Percentiles rank a stretch among this genome's conserved stretches.
These are phyloP conservation scores for Nitzschia sp. DNA, from an alignment of 108 stramenopile genomes.

Conservation along the genomic window DNA sequence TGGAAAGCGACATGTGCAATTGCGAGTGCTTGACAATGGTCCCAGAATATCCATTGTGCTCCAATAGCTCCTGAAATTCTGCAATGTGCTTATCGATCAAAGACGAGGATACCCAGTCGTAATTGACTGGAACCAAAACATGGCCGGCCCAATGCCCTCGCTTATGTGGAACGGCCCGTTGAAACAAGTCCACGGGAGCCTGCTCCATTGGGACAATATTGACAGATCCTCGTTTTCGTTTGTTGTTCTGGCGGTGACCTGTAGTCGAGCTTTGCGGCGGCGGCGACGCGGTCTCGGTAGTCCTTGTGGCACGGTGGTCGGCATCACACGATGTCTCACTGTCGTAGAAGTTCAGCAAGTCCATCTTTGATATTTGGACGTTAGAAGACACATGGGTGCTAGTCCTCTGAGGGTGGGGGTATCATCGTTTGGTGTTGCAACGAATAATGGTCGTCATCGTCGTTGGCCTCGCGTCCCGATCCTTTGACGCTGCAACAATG, in stretches of 20 bases:
- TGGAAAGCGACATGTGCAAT: slow-evolving; percentile 46
- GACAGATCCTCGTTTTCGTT: slow-evolving; percentile 9
- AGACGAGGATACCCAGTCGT: background rate
- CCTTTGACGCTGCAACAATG: too few relatives aligned
- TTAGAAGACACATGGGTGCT: too few relatives aligned
- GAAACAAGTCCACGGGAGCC: slow-evolving; percentile 13
- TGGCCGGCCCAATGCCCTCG: slow-evolving; percentile 56
- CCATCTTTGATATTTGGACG: too few relatives aligned
- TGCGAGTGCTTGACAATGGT: slow-evolving; percentile 28
- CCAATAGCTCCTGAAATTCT: slow-evolving; percentile 15
- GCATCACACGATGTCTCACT: too few relatives aligned
- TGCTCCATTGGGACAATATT: slow-evolving; percentile 19
- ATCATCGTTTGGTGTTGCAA: too few relatives aligned
- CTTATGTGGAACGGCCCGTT: slow-evolving; percentile 37
- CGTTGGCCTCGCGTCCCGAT: too few relatives aligned
- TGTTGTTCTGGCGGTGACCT: background rate
- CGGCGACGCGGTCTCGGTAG: too few relatives aligned
- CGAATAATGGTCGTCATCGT: too few relatives aligned
- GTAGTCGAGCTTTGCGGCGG: too few relatives aligned
- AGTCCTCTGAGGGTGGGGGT: too few relatives aligned
- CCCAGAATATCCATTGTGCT: slow-evolving; percentile 26
- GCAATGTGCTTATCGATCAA: background rate
- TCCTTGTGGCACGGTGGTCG: too few relatives aligned
- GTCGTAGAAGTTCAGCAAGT: too few relatives aligned
- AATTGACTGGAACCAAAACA: slow-evolving; percentile 33